Evolutionary conservation across 768 basidiomycete genomes (phyloP), one percentile per base, ranked within the genome.

Genomic region (Mycena chlorophos): DNA sequence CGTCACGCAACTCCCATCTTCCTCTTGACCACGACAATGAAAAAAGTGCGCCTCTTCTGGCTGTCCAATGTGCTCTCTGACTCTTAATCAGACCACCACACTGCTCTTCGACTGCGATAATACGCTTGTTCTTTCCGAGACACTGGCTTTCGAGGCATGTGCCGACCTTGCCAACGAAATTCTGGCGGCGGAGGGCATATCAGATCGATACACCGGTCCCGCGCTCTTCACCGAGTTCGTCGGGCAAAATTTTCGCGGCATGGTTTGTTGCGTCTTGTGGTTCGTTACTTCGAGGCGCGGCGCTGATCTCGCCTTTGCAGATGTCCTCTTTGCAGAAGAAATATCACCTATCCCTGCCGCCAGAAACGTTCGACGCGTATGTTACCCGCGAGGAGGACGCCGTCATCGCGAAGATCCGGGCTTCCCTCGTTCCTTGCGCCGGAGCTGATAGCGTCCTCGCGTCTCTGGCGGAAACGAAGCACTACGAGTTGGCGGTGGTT

Each of bases 371-470:
- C 49, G 58, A 65, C 3, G 49, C 29, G 28, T 64, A 63, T 43
- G 65, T 66, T n/a, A 50, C 55, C n/a, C 62, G 59, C 47, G 65
- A 66, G 37, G 62, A 65, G 29, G 84, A 78, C 54, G 82, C 83
- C 69, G 80, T 87, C 49, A 76, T 87, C 46, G 78, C 75, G 46
- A 84, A 82, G 72, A 73, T 84, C 70, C 73, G 74, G 61, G 78
- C 75, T 61, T 73, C 70, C 65, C 69, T 78, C 60, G 73, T 76
- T 23, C 64, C 65, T 3, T 66, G 65, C 45, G 52, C 26, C 6
- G 65, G 65, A 22, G 65, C 34, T 1, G 62, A 58, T 26, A 23
- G 42, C 19, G 55, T 51, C 23, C 46, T 66, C 17, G 59, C 52
- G 29, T 50, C 34, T 12, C 55, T 66, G 17, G 55, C 52, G 3